Evolutionary conservation across 371 early-diverging fungal species (phyloP), one percentile per base, ranked within the genome.

Genomic region (Furculomyces boomerangus): DNA sequence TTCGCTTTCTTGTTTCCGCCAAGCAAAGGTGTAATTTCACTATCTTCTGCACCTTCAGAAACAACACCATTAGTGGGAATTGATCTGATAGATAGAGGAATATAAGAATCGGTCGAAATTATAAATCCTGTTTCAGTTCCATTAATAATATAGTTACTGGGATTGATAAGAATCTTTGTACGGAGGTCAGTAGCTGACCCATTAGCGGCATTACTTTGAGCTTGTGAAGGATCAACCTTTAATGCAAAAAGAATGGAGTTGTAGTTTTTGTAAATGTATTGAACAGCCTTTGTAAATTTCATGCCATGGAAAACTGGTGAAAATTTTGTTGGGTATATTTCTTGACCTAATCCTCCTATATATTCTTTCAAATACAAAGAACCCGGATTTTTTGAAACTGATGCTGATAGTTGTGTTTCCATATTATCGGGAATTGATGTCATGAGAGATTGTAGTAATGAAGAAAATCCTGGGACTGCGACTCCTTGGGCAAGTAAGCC

Each of bases 401-500:
- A 27, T 0, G 59, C 57, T n/a, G 54, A 56, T 50, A 73, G 58
- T 43, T 70, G 65, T 24, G 57, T 57, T 25, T 67, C 68, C 10
- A 71, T 58, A 7, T 57, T 61, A 30, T 71, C 68, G 2, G 81
- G 74, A 32, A 83, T 71, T 29, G 73, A 71, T 24, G 81, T 76
- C 5, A 77, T 77, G 39, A 83, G 60, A 22, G 78, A 58, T 53
- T 76, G 72, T 30, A 82, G 37, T 32, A 83, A 58, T 7, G 76
- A 66, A 3, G 77, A 65, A 52, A 78, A 75, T 13, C 83, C 83
- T 0, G 83, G 84, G n/a, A 76, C 71, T 43, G 75, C 59, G 8
- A 69, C 63, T 55, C 73, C 76, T 62, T 81, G 79, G 18, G 81
- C 79, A 40, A 81, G 63, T 48, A 83, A 64, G 2, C 80, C 83